Percentiles rank a stretch among this genome's conserved stretches.
Conservation (phyloP, 2,329 filamentous ascomycete species). For the Colletotrichum siamense region DNA sequence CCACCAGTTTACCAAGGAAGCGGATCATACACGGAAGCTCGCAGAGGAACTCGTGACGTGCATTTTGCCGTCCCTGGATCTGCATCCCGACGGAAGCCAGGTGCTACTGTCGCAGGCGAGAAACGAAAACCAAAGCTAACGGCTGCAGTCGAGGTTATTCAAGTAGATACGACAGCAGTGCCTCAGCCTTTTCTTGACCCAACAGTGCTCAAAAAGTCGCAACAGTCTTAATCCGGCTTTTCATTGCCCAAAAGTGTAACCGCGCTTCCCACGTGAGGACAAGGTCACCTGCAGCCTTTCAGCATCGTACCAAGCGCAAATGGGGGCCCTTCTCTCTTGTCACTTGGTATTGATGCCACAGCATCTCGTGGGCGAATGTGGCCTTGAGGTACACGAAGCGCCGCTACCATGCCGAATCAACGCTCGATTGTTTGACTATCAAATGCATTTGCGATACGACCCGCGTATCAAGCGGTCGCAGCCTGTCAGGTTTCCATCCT, state of each 20-base stretch:
- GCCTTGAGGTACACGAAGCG: background rate
- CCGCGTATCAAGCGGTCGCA: background rate
- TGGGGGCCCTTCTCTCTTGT: background rate
- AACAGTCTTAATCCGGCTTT: background rate
- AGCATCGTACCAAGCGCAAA: background rate
- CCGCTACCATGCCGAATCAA: background rate
- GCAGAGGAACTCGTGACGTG: slow-evolving; percentile 8
- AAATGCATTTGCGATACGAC: background rate
- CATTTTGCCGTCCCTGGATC: slow-evolving; percentile 17
- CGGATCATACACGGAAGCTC: slow-evolving; percentile 22
- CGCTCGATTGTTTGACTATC: background rate
- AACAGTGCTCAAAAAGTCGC: slow-evolving; percentile 15
- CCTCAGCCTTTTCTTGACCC: slow-evolving; percentile 27
- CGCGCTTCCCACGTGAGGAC: background rate
- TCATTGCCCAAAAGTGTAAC: background rate
- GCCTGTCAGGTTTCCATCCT: too few species aligned
- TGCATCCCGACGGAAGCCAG: slow-evolving; percentile 15
- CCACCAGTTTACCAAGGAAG: slow-evolving; percentile 16
- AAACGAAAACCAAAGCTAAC: background rate
- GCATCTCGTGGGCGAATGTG: background rate
- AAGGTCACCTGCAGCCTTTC: background rate
- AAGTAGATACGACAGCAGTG: slow-evolving; percentile 24
- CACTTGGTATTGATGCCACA: background rate
- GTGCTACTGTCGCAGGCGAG: background rate
- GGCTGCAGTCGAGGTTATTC: slow-evolving; percentile 14